Conservation (phyloP, 345 rosid species). For the Citrus glauca region DNA sequence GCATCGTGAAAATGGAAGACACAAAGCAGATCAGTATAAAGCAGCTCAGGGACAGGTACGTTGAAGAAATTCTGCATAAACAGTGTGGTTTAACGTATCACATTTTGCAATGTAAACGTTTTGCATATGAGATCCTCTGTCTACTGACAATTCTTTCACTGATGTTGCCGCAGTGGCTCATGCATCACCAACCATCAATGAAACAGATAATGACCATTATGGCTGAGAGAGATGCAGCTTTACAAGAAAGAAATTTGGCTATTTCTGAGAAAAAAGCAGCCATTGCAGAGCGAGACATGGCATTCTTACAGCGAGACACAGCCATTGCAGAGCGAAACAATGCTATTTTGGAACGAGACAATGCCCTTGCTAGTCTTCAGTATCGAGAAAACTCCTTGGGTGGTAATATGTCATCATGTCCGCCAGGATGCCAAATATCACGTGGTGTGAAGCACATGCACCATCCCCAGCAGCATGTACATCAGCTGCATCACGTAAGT, state of each 20-base stretch:
- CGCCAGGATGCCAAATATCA: constrained; percentile 75
- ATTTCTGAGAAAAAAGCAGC: constrained; percentile 91
- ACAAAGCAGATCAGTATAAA: constrained; percentile 68
- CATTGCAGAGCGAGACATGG: constrained; percentile 88
- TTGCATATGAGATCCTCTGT: not conserved
- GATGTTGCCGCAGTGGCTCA: constrained; percentile 65
- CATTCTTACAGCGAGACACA: constrained; percentile 87
- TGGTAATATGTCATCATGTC: constrained; percentile 56
- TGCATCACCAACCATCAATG: constrained; percentile 98
- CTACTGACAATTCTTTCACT: not conserved
- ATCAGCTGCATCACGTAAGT: constrained; percentile 46
- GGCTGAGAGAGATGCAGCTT: constrained; percentile 95
- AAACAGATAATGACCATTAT: constrained; percentile 96
- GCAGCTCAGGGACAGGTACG: constrained; percentile 88
- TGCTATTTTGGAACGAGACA: constrained; percentile 84
- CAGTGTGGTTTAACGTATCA: not conserved
- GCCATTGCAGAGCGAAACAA: constrained; percentile 92
- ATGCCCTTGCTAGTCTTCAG: constrained; percentile 75
- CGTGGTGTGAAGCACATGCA: constrained; percentile 87
- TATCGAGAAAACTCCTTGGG: constrained; percentile 75
- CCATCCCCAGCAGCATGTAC: constrained; percentile 68
- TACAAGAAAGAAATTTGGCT: constrained; percentile 87
- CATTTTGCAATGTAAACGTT: not conserved
- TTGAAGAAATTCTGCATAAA: not conserved
- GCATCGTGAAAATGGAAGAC: constrained; percentile 91